A percentile compares a stretch with the other conserved stretches of the same genome.
phyloP scores from a whole-genome alignment of 352 stramenopile genomes.

The Phytophthora sp. region DNA sequence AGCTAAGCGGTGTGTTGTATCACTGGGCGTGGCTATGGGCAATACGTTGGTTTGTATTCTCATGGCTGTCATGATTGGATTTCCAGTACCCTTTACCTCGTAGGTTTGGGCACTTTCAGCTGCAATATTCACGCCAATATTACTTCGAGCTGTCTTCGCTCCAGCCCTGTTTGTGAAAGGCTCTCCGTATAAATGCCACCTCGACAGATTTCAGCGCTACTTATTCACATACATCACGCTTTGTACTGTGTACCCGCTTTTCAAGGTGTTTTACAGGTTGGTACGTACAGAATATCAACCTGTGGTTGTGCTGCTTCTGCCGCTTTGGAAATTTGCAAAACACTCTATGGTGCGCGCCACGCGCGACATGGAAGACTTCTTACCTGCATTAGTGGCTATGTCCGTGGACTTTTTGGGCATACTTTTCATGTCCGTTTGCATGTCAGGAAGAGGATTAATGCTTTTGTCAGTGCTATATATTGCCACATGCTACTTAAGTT shows the following conservation, averaged over 20 bases:
- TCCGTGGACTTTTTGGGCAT: background rate
- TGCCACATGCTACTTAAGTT: background rate
- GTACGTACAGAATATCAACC: background rate
- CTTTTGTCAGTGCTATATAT: background rate
- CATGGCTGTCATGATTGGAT: background rate
- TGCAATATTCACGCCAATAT: background rate
- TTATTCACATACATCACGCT: background rate
- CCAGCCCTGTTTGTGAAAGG: background rate
- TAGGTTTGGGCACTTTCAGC: background rate
- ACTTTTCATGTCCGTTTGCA: background rate
- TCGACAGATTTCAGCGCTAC: background rate
- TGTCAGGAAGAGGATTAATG: background rate
- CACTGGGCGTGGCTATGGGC: background rate
- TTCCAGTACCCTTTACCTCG: background rate
- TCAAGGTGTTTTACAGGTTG: background rate
- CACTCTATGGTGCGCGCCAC: background rate
- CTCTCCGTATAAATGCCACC: background rate
- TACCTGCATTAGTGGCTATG: background rate
- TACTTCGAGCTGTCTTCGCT: background rate
- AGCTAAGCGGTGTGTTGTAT: background rate
- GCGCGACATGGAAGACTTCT: background rate
- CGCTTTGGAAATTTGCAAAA: background rate
- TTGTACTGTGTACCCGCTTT: background rate
- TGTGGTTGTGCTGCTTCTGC: background rate
- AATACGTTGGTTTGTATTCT: background rate